phyloP scores from a whole-genome alignment of 208 protist genomes.

The Spongospora subterranea region DNA sequence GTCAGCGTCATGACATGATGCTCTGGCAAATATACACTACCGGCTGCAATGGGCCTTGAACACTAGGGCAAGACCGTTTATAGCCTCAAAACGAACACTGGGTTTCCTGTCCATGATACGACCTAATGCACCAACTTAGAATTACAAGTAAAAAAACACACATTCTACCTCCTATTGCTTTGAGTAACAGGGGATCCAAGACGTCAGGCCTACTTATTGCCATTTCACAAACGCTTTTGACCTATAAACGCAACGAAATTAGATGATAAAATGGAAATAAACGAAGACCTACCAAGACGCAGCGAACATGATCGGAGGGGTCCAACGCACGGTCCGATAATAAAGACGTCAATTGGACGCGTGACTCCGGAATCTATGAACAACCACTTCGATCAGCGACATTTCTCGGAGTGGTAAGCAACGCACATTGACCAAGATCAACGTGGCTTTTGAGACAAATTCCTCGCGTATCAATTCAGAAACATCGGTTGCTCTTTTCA shows the following conservation, averaged over 20 bases:
- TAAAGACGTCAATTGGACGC: slow-evolving; percentile 5
- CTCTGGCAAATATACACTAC: background rate
- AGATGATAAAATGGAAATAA: background rate
- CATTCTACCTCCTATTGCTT: background rate
- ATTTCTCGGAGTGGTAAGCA: background rate
- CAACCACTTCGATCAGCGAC: background rate
- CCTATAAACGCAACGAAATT: background rate
- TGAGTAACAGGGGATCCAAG: background rate
- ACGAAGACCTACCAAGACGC: background rate
- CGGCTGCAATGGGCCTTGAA: slow-evolving; percentile 26
- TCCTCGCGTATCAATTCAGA: slow-evolving; percentile 10
- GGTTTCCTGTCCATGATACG: slow-evolving; percentile 13
- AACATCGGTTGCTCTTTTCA: slow-evolving; percentile 28
- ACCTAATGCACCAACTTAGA: background rate
- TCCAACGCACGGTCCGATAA: background rate
- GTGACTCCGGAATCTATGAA: slow-evolving; percentile 14
- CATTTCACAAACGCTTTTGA: background rate
- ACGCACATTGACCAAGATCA: background rate
- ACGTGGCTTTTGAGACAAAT: background rate
- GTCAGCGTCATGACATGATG: background rate
- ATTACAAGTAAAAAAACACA: background rate
- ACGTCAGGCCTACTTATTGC: background rate
- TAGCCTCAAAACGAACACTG: background rate
- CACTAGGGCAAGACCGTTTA: background rate
- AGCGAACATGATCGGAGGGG: background rate